Conservation (phyloP, 441 rosid genomes). For the Populus trichocarpa region DNA sequence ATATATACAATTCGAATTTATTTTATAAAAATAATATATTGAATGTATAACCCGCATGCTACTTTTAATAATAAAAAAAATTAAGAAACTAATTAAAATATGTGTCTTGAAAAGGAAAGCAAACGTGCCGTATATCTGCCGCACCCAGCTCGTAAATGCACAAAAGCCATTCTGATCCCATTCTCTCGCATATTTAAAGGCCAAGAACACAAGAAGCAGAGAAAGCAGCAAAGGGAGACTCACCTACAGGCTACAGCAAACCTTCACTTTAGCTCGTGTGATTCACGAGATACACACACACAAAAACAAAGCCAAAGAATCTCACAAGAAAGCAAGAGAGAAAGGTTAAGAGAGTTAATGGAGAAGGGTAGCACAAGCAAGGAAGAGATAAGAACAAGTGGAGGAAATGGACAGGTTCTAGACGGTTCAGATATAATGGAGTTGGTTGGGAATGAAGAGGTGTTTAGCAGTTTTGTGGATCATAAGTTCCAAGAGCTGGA, state of each 20-base stretch:
- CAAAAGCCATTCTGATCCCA: neutral
- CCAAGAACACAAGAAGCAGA: neutral
- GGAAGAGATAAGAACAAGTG: conserved; percentile 10
- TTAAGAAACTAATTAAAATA: no score
- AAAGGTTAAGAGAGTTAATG: conserved; percentile 30
- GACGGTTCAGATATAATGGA: conserved; percentile 91
- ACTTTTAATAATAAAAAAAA: no score
- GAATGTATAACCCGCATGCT: no score
- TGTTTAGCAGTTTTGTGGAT: conserved; percentile 65
- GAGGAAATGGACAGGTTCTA: conserved; percentile 45
- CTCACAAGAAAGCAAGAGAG: conserved; percentile 33
- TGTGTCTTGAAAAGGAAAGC: neutral
- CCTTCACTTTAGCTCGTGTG: conserved; percentile 37
- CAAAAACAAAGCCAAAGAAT: conserved; percentile 13
- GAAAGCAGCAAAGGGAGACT: conserved; percentile 6
- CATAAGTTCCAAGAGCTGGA: conserved; percentile 82
- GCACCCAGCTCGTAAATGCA: neutral
- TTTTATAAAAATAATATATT: no score
- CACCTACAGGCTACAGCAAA: neutral
- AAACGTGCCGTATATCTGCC: neutral
- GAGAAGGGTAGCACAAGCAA: conserved; percentile 22
- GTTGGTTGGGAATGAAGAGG: conserved; percentile 83
- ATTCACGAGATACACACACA: conserved; percentile 41
- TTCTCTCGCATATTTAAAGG: neutral
- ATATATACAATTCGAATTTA: no score